Evolutionary conservation across 495 filamentous ascomycete genomes (phyloP), one percentile per base, ranked within the genome.

Genomic region (Parachaetomium inaequale): DNA sequence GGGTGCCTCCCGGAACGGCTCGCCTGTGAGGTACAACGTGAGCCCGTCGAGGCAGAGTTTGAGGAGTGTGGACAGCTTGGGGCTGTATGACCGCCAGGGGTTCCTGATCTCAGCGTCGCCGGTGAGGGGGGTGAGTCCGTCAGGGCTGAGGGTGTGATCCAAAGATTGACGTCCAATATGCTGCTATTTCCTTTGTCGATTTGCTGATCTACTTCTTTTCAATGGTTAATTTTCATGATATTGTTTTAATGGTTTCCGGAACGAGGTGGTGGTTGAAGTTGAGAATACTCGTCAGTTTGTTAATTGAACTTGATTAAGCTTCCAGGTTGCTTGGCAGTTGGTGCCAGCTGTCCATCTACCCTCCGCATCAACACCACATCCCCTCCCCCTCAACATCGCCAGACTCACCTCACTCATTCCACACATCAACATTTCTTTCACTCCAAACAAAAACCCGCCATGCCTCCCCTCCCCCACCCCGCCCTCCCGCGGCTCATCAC

Each of bases 31-130:
- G 40, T 25, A 15, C 1, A 23, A 11, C 7, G 56, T 26, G 14
- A 51, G 31, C 8, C 32, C 55, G 19, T 45, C 52, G 14, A 61
- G 29, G 40, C 29, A 5, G 32, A 64, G 49, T 8, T 21, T 64
- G 29, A 56, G 49, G 47, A 67, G 65, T 26, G 42, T 67, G 15
- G 67, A 69, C 19, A 67, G 62, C 36, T 17, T 65, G 21, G 55
- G 64, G 3, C 40, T 67, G 46, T 69, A 69, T 50, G 67, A 69
- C 26, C 42, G 51, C 31, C 57, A 69, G 17, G 67, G 67, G 0
- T 69, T 69, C 15, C 40, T 69, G 55, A 67, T 69, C 53, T 21
- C 49, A 25, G 45, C 23, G 15, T 65, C 58, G 58, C 62, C 58
- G 25, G 55, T 50, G 8, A 49, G 54, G 53, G 61, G 31, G 19